These are phyloP conservation scores for Penicillium freii DNA, from an alignment of 2,329 filamentous ascomycete genomes.

Conservation along the genomic window DNA sequence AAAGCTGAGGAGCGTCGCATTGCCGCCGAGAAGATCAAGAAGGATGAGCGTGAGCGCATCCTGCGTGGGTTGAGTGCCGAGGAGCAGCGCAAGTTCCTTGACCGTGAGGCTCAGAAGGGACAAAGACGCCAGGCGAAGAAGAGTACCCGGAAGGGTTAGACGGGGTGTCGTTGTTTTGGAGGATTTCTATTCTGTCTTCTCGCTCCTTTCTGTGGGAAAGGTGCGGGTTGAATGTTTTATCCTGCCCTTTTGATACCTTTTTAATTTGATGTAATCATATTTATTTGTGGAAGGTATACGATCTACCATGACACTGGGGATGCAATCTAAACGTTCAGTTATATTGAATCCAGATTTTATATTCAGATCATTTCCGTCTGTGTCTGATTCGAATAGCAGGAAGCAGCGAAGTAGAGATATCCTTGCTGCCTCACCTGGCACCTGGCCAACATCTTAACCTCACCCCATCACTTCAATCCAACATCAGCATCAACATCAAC, in stretches of 20 bases:
- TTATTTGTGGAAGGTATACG: slow-evolving; percentile 3
- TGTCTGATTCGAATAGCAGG: background rate
- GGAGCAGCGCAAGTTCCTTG: slow-evolving; percentile 80
- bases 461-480: background rate
- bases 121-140: slow-evolving; percentile 62
- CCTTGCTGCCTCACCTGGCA: background rate
- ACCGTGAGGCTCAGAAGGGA: slow-evolving; percentile 76
- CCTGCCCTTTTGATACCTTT: slow-evolving; percentile 24
- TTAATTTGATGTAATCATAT: slow-evolving; percentile 24
- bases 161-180: background rate
- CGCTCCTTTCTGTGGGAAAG: slow-evolving; percentile 4
- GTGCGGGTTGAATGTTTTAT: slow-evolving; percentile 19
- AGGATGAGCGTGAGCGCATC: slow-evolving; percentile 84
- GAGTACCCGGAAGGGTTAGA: slow-evolving; percentile 53
- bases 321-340: slow-evolving; percentile 4
- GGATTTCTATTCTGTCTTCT: slow-evolving; percentile 15
- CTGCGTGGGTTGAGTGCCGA: slow-evolving; percentile 74
- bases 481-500: background rate
- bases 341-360: background rate
- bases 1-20: slow-evolving; percentile 60
- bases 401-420: background rate
- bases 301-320: background rate
- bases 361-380: background rate
- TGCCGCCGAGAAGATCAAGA: slow-evolving; percentile 63
- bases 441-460: background rate